Conservation (phyloP, 1,284 basidiomycete genomes). For the Rhodotorula sp. region DNA sequence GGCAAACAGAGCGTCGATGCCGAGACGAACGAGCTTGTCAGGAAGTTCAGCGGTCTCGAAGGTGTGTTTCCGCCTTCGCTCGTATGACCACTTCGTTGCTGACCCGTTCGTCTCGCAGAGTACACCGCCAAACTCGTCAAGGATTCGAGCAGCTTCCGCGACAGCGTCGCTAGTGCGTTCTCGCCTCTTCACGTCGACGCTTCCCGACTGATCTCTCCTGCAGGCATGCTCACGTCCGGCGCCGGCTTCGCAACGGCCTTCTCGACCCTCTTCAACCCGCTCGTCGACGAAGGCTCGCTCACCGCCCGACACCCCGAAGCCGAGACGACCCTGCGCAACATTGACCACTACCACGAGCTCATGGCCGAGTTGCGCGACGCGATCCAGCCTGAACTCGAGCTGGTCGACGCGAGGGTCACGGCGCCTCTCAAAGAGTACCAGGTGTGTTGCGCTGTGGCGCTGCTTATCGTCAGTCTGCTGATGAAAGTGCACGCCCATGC, state of each 20-base stretch:
- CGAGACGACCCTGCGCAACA: slow-evolving; percentile 73
- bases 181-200: background rate
- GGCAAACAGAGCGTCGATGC: slow-evolving; percentile 83
- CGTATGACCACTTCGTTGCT: background rate
- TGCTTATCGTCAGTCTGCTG: too few relatives aligned
- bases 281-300: slow-evolving; percentile 56
- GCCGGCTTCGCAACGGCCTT: slow-evolving; percentile 75
- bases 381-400: slow-evolving; percentile 86
- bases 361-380: slow-evolving; percentile 76
- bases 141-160: slow-evolving; percentile 82
- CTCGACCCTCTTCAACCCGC: slow-evolving; percentile 72
- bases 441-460: too few relatives aligned
- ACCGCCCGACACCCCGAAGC: slow-evolving; percentile 73
- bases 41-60: slow-evolving; percentile 37
- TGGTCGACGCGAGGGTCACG: slow-evolving; percentile 84
- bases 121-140: slow-evolving; percentile 86
- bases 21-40: slow-evolving; percentile 34
- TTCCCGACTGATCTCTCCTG: background rate
- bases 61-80: slow-evolving; percentile 4
- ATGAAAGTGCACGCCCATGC: too few relatives aligned
- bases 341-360: slow-evolving; percentile 65
- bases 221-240: slow-evolving; percentile 77
- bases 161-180: slow-evolving; percentile 70
- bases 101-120: slow-evolving; percentile 59
- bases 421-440: slow-evolving; percentile 86